Evolutionary conservation across 495 filamentous ascomycete genomes (phyloP), one percentile per base, ranked within the genome.

Genomic region (Mytilinidion resinicola): DNA sequence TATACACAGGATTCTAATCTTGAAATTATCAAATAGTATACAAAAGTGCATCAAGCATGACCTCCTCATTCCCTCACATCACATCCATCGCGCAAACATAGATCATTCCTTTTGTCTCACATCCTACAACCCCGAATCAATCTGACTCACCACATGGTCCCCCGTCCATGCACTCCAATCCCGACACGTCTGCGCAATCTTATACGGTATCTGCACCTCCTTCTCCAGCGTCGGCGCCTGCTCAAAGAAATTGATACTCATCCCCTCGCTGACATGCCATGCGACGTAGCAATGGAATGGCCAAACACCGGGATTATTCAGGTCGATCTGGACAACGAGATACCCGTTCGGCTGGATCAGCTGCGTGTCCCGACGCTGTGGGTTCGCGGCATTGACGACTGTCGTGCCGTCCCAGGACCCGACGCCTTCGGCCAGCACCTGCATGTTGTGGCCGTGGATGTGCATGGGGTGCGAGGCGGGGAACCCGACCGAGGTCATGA

Each of bases 81-180:
- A 30, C 25, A 30, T 30, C 2, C 25, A 30, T 30, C 25, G 2
- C 25, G 6, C 6, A 30, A 30, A 30, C 25, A 30, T 30, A 30
- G 3, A 30, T 30, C 25, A 30, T 30, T n/a, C n/a, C 25, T 2
- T 6, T 6, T 6, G 25, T 6, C 25, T 6, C 25, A 30, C 25
- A n/a, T 6, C 25, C 39, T 42, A 42, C 17, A 78, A 20, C 12
- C 46, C 20, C 11, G 62, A 11, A 53, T 82, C 80, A 57, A 83
- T 81, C 71, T 82, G 77, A 37, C 79, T 69, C 1, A 75, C 73
- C 15, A 76, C 70, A 39, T 72, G 70, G 0, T 33, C 30, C 21
- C 46, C 46, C 34, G 76, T 78, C 62, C 72, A 84, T 14, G 58
- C 58, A 1, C 60, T 63, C 80, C 80, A 84, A 7, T 76, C 74